These are phyloP conservation scores for Yamadazyma atmosphaerica DNA, from an alignment of 1,139 yeast genomes.

Conservation along the genomic window DNA sequence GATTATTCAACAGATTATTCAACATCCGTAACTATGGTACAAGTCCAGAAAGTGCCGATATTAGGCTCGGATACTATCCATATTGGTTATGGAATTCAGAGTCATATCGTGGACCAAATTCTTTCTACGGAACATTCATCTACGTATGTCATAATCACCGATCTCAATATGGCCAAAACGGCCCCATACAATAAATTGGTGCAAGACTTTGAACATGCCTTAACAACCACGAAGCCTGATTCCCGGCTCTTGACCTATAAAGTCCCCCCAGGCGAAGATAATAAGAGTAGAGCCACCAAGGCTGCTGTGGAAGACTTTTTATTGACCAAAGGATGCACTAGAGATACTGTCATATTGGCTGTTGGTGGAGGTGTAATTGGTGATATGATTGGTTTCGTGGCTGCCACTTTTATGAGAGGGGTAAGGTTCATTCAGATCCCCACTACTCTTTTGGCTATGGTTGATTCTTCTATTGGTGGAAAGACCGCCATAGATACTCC, in stretches of 20 bases:
- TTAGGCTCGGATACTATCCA: conserved; percentile 85
- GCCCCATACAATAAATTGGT: conserved; percentile 53
- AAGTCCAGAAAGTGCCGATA: conserved; percentile 59
- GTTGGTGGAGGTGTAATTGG: conserved; percentile 99
- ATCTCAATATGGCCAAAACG: conserved; percentile 72
- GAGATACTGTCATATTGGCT: conserved; percentile 94
- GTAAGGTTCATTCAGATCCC: conserved; percentile 94
- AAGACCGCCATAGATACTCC: conserved; percentile 99
- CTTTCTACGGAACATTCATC: conserved; percentile 69
- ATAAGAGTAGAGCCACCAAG: conserved; percentile 85
- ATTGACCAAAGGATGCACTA: conserved; percentile 83
- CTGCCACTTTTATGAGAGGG: conserved; percentile 99
- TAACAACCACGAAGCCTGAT: conserved; percentile 34
- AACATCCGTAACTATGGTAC: too few species aligned
- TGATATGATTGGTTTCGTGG: conserved; percentile 98
- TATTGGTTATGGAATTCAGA: conserved; percentile 82
- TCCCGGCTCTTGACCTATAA: conserved; percentile 72
- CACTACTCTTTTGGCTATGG: conserved; percentile 93
- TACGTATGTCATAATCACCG: conserved; percentile 90
- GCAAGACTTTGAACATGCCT: conserved; percentile 29
- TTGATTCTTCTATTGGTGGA: conserved; percentile 97
- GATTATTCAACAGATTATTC: too few species aligned
- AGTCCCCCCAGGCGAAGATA: conserved; percentile 92
- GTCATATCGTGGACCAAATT: conserved; percentile 73
- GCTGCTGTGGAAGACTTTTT: conserved; percentile 92